Percentiles rank a stretch among this genome's conserved stretches.
Evolutionary conservation across 192 early-diverging fungal genomes (phyloP).

Genomic region (Coemansia sp.): DNA sequence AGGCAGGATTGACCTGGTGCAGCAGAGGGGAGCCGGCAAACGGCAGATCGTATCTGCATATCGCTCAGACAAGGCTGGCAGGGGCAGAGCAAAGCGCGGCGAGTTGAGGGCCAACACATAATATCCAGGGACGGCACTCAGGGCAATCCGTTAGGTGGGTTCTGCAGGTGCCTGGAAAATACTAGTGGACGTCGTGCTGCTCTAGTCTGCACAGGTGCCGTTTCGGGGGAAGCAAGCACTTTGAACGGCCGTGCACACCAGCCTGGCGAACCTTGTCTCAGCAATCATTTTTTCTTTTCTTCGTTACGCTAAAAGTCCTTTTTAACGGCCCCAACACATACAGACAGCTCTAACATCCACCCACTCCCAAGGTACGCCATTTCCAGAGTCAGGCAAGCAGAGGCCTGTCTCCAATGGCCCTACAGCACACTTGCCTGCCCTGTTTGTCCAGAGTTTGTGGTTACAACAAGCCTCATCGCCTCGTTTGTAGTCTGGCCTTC

Average conservation of each 20-base stretch:
- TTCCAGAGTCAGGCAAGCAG: background rate
- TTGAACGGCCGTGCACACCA: conserved; percentile 1
- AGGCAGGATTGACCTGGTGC: background rate
- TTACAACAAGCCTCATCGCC: background rate
- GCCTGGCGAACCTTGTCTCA: background rate
- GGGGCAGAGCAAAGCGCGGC: background rate
- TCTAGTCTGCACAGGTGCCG: background rate
- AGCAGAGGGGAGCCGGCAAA: background rate
- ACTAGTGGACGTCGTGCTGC: background rate
- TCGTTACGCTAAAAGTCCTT: background rate
- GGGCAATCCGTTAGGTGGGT: conserved; percentile 6
- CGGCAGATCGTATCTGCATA: conserved; percentile 21
- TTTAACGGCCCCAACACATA: background rate
- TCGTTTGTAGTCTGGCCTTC: background rate
- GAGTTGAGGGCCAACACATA: background rate
- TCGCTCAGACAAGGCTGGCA: background rate
- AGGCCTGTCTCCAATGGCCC: background rate
- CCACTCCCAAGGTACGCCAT: background rate
- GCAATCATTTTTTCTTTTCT: background rate
- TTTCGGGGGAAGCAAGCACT: background rate
- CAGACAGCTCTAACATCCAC: background rate
- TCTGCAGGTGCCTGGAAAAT: background rate
- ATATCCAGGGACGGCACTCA: conserved; percentile 3
- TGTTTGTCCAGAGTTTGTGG: background rate
- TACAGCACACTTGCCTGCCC: background rate